Conservation (phyloP, 805 yeast species). For the Yamadazyma nakazawae region DNA sequence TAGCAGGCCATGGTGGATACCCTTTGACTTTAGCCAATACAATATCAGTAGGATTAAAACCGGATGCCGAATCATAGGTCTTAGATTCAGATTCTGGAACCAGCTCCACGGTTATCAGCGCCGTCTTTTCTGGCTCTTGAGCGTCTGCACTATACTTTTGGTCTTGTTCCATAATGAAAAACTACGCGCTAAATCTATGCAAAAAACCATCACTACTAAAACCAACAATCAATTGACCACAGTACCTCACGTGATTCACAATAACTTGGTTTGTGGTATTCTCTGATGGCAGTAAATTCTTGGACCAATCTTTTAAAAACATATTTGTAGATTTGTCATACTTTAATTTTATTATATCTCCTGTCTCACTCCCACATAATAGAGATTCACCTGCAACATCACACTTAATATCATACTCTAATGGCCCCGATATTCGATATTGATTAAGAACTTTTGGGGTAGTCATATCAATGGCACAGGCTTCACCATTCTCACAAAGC, state of each 20-base stretch:
- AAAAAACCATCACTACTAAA: slow-evolving; percentile 1
- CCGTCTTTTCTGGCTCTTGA: background rate
- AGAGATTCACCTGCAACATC: background rate
- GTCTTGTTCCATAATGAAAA: background rate
- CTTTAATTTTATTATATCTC: background rate
- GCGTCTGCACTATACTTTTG: background rate
- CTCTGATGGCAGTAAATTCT: background rate
- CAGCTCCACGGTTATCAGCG: background rate
- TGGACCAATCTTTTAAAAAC: background rate
- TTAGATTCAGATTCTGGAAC: background rate
- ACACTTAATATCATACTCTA: slow-evolving; percentile 4
- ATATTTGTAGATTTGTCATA: background rate
- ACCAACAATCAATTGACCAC: background rate
- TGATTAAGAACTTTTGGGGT: slow-evolving; percentile 1
- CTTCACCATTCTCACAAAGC: slow-evolving; percentile 8
- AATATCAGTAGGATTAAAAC: slow-evolving; percentile 4
- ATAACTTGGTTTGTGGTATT: background rate
- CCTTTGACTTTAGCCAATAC: slow-evolving; percentile 81
- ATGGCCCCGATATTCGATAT: slow-evolving; percentile 4
- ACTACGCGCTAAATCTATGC: slow-evolving; percentile 1
- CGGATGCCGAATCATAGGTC: background rate
- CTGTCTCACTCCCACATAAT: slow-evolving; percentile 5
- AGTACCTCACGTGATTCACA: slow-evolving; percentile 1
- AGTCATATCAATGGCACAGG: slow-evolving; percentile 5
- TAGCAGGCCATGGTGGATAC: slow-evolving; percentile 89